phyloP scores from a whole-genome alignment of 2,329 filamentous ascomycete species.

The Paecilomyces variotii region DNA sequence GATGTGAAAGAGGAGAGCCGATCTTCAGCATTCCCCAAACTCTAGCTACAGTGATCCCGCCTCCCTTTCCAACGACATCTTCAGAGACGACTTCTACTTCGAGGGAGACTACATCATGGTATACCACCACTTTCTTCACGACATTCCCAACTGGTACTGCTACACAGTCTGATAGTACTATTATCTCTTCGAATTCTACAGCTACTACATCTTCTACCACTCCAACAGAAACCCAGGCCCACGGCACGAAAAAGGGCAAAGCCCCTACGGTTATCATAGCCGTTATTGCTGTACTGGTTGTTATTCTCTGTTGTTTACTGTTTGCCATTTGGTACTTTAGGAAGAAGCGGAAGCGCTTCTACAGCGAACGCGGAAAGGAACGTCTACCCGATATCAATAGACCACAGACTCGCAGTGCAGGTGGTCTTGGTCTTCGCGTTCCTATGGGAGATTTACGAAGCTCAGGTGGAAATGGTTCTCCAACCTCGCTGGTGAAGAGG shows the following conservation, averaged over 20 bases:
- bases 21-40: not conserved
- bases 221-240: not conserved
- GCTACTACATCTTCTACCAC: not conserved
- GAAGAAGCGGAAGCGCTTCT: not conserved
- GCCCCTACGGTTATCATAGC: not conserved
- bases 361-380: not conserved
- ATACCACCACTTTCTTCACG: not conserved
- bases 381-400: not conserved
- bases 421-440: not conserved
- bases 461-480: not conserved
- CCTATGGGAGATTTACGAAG: not conserved
- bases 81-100: not conserved
- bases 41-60: not conserved
- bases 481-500: not conserved
- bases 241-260: not conserved
- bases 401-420: not conserved
- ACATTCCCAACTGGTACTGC: not conserved
- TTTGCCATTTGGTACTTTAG: not conserved
- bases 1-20: not conserved
- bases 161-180: not conserved
- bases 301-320: not conserved
- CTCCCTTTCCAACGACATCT: not conserved
- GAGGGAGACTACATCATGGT: not conserved
- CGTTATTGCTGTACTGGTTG: not conserved
- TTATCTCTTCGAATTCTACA: not conserved